These are phyloP conservation scores for Auriscalpium orientale DNA, from an alignment of 768 basidiomycete species.

Conservation along the genomic window DNA sequence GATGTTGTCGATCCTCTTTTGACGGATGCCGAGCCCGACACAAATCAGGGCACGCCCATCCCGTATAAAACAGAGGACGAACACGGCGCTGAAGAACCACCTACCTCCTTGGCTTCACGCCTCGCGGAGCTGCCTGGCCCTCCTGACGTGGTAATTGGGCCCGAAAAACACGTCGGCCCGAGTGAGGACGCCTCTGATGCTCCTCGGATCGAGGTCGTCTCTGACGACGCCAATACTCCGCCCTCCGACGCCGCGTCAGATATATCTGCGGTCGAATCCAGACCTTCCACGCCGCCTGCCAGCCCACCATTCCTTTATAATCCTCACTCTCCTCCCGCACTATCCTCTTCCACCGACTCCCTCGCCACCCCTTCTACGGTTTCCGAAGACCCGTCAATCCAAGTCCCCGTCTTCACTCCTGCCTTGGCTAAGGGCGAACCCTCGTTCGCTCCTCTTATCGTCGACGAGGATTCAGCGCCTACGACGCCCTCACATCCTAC, in stretches of 20 bases:
- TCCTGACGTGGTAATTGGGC: not conserved
- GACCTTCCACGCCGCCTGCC: constrained; percentile 11
- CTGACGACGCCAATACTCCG: not conserved
- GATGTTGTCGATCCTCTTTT: constrained; percentile 9
- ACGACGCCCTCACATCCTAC: constrained; percentile 21
- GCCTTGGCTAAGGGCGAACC: not conserved
- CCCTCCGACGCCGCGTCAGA: constrained; percentile 7
- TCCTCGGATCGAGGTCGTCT: not conserved
- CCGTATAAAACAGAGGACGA: too few relatives aligned
- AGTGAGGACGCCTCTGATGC: not conserved
- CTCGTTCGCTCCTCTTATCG: constrained; percentile 13
- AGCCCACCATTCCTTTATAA: constrained; percentile 7
- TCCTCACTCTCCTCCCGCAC: constrained; percentile 10
- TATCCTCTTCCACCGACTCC: constrained; percentile 12
- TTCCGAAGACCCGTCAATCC: constrained; percentile 7
- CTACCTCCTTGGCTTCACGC: not conserved
- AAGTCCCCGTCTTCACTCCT: not conserved
- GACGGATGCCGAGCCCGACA: not conserved
- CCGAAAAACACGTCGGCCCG: not conserved
- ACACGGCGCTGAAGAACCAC: too few relatives aligned
- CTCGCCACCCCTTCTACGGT: constrained; percentile 14
- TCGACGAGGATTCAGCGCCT: constrained; percentile 25
- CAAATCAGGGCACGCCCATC: not conserved
- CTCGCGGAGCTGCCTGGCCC: constrained; percentile 3
- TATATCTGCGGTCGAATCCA: constrained; percentile 6